Base-by-base conservation (phyloP, 345 rosid species). In the Cardamine occulta region DNA sequence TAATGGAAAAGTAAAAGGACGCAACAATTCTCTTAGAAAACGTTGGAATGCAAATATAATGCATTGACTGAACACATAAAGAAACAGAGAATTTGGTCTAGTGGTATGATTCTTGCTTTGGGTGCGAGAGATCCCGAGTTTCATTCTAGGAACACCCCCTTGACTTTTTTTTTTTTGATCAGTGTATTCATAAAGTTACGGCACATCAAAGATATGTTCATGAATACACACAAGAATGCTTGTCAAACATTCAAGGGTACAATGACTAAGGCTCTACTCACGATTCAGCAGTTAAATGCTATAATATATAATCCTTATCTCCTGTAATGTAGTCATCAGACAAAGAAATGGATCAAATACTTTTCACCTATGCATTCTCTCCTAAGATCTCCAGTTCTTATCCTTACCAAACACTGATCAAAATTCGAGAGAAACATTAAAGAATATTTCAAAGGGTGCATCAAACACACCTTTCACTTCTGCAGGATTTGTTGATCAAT, bases 391-490 rank as follows among this genome's bases (percentile, higher is more conserved):
- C 65, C 85, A 11, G 14, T 39, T 86, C 80, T 81, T 86, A 62
- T 86, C 87, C 90, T 88, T 49, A 39, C 51, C 49, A 19, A 34
- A 18, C 23, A 67, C 32, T 53, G 51, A 48, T 55, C 3, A 60
- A 35, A 35, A 18, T 60, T 58, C 44, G 18, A 61, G 31, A 51
- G 39, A 17, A 79, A 85, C 89, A 88, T 81, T 84, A 34, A 89
- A 69, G 67, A 89, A 87, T 86, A 89, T 86, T 80, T 84, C 90
- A 81, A 89, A 76, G 19, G 91, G 88, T 66, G 83, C 89, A 80
- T 90, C 96, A 40, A 88, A 87, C n/a, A 86, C 83, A 61, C 79
- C 86, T 57, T 89, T 93, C 12, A 88, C 90, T 83, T 91, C 93
- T 19, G 81, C 83, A 42, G 87, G 86, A 80, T 83, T 88, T 63